phyloP scores from a whole-genome alignment of 805 yeast genomes.

The Candida manassasensis region DNA sequence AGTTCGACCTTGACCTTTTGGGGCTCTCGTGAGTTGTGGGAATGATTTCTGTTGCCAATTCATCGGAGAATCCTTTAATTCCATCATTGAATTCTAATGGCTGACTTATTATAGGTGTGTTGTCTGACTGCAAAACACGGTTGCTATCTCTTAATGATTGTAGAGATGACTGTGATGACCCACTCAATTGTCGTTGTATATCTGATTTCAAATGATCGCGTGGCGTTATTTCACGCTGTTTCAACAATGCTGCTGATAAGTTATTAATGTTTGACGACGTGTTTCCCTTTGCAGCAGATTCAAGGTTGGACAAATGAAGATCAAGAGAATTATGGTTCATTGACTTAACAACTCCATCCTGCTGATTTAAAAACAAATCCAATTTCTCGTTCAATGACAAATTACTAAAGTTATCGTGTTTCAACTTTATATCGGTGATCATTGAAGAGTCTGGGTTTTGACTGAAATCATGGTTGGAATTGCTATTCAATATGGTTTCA shows the following conservation, averaged over 20 bases:
- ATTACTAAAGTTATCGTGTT: constrained; percentile 24
- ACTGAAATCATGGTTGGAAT: constrained; percentile 8
- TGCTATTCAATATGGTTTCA: constrained; percentile 7
- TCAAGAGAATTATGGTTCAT: constrained; percentile 18
- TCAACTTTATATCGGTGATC: constrained; percentile 16
- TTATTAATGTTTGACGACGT: constrained; percentile 32
- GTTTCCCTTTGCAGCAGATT: constrained; percentile 20
- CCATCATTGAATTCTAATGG: constrained; percentile 39
- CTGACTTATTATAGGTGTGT: constrained; percentile 10
- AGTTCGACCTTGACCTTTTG: constrained; percentile 12
- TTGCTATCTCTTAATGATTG: constrained; percentile 29
- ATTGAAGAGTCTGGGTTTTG: constrained; percentile 9
- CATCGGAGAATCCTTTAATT: constrained; percentile 38
- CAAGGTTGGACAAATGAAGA: constrained; percentile 29
- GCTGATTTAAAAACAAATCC: constrained; percentile 32
- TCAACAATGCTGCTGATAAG: constrained; percentile 24
- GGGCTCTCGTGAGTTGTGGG: constrained; percentile 14
- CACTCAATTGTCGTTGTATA: constrained; percentile 23
- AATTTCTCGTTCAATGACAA: constrained; percentile 41
- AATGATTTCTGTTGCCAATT: constrained; percentile 29
- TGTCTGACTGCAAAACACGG: constrained; percentile 20
- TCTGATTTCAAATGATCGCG: constrained; percentile 26
- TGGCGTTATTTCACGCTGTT: constrained; percentile 25
- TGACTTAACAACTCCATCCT: constrained; percentile 1
- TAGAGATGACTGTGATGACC: constrained; percentile 39